Conservation (phyloP, 2,329 filamentous ascomycete species). For the Ceratocystiopsis sp. region DNA sequence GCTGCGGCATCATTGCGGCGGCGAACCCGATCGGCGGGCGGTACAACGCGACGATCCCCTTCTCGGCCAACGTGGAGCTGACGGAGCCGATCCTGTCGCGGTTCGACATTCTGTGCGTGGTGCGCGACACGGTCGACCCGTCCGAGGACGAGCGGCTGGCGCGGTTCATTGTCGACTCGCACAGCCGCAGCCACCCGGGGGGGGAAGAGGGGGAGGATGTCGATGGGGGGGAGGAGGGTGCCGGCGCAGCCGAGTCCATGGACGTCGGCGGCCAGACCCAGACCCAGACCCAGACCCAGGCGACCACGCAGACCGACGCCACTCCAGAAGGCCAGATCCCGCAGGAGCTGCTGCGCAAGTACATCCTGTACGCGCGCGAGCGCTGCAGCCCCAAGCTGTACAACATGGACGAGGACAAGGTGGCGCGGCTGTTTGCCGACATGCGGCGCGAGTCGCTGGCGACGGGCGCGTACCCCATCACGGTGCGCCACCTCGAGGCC, state of each 20-base stretch:
- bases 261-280: conserved; percentile 32
- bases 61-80: conserved; percentile 89
- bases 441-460: conserved; percentile 88
- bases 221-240: neutral
- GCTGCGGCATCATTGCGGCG: conserved; percentile 89
- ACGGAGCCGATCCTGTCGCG: conserved; percentile 95
- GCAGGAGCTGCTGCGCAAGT: conserved; percentile 83
- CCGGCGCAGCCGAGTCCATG: conserved; percentile 32
- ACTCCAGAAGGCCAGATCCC: conserved; percentile 55
- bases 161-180: conserved; percentile 85
- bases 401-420: conserved; percentile 95
- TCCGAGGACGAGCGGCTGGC: conserved; percentile 83
- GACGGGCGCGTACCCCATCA: conserved; percentile 94
- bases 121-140: conserved; percentile 88
- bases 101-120: conserved; percentile 94
- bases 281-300: conserved; percentile 12
- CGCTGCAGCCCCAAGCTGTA: conserved; percentile 83
- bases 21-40: conserved; percentile 93
- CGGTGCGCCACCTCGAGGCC: conserved; percentile 91
- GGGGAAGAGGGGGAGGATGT: conserved; percentile 6
- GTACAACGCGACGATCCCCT: conserved; percentile 92
- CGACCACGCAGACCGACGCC: conserved; percentile 9
- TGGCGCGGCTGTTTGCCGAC: conserved; percentile 83
- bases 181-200: conserved; percentile 65
- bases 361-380: conserved; percentile 88